Conservation (phyloP, 106 monocot genomes). For the Dioscorea dumetorum region DNA sequence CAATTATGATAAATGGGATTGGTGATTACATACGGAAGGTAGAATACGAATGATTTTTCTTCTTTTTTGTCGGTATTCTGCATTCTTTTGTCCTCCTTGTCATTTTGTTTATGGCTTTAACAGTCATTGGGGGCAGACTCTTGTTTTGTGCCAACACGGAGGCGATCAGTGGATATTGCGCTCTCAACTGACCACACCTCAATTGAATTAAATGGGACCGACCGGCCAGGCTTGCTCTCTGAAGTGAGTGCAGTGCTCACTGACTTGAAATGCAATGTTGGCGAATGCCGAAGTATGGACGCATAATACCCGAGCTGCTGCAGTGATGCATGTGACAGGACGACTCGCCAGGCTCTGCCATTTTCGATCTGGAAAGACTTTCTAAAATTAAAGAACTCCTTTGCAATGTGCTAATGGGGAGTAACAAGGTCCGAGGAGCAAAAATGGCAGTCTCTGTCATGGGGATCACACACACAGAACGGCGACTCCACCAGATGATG, state of each 20-base stretch:
- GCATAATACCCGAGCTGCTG: conserved; percentile 23
- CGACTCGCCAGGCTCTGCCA: conserved; percentile 3
- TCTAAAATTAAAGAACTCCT: conserved; percentile 18
- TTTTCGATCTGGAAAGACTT: conserved; percentile 14
- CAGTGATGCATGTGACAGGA: conserved; percentile 27
- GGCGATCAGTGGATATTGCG: neutral
- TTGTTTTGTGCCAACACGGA: conserved; percentile 6
- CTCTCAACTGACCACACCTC: conserved; percentile 10
- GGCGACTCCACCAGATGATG: conserved; percentile 40
- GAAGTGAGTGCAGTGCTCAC: conserved; percentile 28
- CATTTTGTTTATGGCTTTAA: neutral
- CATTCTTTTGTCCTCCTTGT: neutral
- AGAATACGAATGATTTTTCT: neutral
- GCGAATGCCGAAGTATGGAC: conserved; percentile 29
- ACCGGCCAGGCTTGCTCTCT: conserved; percentile 30
- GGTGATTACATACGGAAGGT: conserved; percentile 17
- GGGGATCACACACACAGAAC: conserved; percentile 17
- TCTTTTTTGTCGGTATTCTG: neutral
- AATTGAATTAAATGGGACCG: conserved; percentile 26
- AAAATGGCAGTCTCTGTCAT: conserved; percentile 13
- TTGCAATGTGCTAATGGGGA: conserved; percentile 13
- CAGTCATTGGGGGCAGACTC: conserved; percentile 18
- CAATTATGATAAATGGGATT: neutral
- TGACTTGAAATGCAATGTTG: conserved; percentile 21
- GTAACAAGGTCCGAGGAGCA: conserved; percentile 3